Evolutionary conservation across 176 grass and related monocot genomes (phyloP).

Genomic region (Ensete glaucum): DNA sequence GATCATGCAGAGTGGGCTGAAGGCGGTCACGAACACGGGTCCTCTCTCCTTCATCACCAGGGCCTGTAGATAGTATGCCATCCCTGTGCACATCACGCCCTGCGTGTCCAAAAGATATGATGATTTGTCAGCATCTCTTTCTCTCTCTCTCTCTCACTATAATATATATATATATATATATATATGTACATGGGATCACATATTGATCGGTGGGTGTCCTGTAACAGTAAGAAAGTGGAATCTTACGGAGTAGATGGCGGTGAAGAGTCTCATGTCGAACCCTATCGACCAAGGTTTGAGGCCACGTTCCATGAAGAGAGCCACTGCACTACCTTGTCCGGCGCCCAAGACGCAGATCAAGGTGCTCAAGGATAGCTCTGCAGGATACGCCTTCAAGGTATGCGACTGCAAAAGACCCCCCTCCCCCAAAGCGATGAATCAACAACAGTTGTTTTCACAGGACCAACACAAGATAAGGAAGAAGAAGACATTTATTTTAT

Average conservation of each 20-base stretch:
- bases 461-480: not conserved
- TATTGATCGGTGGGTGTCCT: not conserved
- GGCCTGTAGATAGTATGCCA: constrained; percentile 78
- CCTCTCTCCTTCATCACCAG: constrained; percentile 58
- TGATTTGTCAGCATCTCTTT: no score
- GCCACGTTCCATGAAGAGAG: constrained; percentile 48
- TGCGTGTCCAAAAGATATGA: constrained; percentile 3
- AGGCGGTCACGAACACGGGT: constrained; percentile 79
- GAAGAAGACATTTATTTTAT: not conserved
- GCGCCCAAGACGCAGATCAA: constrained; percentile 72
- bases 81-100: constrained; percentile 74
- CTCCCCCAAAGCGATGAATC: constrained; percentile 26
- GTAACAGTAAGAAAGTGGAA: not conserved
- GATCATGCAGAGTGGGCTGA: constrained; percentile 96
- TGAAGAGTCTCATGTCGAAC: constrained; percentile 77
- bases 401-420: constrained; percentile 30
- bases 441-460: not conserved
- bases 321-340: constrained; percentile 37
- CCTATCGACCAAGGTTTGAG: constrained; percentile 61
- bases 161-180: no score
- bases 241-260: constrained; percentile 46
- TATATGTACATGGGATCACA: no score
- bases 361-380: constrained; percentile 57
- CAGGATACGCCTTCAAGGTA: constrained; percentile 58
- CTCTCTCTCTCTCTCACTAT: no score